Conservation (phyloP, 441 rosid species). For the Gossypium gossypioides region DNA sequence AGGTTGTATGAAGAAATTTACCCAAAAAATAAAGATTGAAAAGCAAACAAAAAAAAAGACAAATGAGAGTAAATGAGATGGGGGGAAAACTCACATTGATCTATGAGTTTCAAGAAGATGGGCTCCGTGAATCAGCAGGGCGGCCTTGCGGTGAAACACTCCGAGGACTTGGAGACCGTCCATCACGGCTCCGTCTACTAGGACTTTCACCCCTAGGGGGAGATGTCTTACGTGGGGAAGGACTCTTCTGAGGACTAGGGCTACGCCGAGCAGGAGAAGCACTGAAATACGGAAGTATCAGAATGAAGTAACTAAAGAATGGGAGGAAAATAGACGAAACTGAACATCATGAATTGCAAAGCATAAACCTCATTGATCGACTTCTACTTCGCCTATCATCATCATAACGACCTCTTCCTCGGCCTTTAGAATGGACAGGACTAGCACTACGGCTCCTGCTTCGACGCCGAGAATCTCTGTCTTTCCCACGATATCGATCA, state of each 20-base stretch:
- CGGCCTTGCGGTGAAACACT: conserved; percentile 33
- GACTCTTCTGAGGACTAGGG: conserved; percentile 35
- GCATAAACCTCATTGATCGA: conserved; percentile 43
- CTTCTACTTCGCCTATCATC: conserved; percentile 48
- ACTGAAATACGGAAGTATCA: conserved; percentile 17
- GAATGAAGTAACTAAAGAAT: neutral
- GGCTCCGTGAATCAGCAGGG: conserved; percentile 37
- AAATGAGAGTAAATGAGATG: neutral
- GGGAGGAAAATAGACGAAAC: neutral
- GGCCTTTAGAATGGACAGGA: conserved; percentile 39
- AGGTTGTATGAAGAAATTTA: neutral
- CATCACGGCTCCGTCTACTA: conserved; percentile 30
- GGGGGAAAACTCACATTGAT: conserved; percentile 34
- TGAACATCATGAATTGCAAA: neutral
- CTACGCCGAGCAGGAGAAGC: conserved; percentile 43
- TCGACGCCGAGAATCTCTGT: conserved; percentile 38
- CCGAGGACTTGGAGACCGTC: conserved; percentile 36
- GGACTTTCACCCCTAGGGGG: conserved; percentile 33
- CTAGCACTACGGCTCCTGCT: conserved; percentile 59
- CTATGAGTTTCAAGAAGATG: conserved; percentile 33
- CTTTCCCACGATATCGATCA: conserved; percentile 43
- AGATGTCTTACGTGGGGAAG: conserved; percentile 29
- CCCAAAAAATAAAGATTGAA: neutral
- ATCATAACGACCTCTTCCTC: conserved; percentile 45
- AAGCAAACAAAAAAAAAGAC: neutral